Evolutionary conservation across 1,139 yeast species (phyloP).

Genomic region (Yamadazyma trypodendri): DNA sequence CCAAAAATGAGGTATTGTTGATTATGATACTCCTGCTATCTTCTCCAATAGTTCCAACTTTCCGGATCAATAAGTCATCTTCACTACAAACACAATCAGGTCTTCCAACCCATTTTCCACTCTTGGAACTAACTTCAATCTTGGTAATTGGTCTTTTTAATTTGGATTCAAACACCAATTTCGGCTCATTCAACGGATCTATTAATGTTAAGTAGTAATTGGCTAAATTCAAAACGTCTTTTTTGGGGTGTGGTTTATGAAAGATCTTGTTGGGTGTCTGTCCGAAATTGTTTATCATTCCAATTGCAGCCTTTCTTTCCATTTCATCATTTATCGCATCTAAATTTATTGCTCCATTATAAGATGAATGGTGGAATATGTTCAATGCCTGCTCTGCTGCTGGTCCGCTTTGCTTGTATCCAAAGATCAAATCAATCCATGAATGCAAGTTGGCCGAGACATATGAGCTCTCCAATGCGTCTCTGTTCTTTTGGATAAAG

Average conservation of each 20-base stretch:
- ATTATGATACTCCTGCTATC: conserved; percentile 39
- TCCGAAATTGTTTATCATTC: conserved; percentile 86
- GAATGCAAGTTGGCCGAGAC: conserved; percentile 71
- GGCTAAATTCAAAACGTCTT: conserved; percentile 39
- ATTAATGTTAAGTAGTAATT: conserved; percentile 30
- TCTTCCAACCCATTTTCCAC: conserved; percentile 48
- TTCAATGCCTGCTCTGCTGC: conserved; percentile 65
- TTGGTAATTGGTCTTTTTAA: conserved; percentile 34
- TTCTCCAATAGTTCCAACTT: conserved; percentile 23
- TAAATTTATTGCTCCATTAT: conserved; percentile 76
- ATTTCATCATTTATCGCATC: conserved; percentile 69
- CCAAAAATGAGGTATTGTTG: conserved; percentile 42
- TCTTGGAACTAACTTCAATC: conserved; percentile 37
- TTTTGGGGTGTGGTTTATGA: conserved; percentile 57
- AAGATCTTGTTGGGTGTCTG: conserved; percentile 81
- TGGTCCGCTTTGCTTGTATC: conserved; percentile 70
- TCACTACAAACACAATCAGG: conserved; percentile 37
- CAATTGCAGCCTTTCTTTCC: conserved; percentile 73
- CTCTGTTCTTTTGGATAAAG: conserved; percentile 71
- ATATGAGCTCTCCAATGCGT: conserved; percentile 77
- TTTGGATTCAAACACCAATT: conserved; percentile 36
- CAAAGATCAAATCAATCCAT: conserved; percentile 86
- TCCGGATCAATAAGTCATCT: conserved; percentile 40
- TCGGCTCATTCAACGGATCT: conserved; percentile 23
- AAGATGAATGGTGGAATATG: conserved; percentile 79